phyloP scores from a whole-genome alignment of 345 rosid species.

The Schrenkiella parvula region DNA sequence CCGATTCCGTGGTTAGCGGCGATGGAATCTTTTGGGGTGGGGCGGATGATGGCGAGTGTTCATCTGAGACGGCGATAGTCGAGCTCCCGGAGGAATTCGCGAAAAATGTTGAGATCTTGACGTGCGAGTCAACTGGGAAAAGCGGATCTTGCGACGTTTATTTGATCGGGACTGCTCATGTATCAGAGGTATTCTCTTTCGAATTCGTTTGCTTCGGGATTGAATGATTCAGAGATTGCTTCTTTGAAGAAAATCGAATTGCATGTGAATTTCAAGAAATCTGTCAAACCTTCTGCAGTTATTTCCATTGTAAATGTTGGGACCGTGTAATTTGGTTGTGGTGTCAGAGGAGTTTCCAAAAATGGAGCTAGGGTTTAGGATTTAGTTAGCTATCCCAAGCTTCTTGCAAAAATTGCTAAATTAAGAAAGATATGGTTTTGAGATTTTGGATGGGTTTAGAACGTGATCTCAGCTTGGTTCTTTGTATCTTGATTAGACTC shows the following conservation, averaged over 20 bases:
- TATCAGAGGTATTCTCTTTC: constrained; percentile 60
- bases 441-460: not conserved
- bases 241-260: constrained; percentile 1
- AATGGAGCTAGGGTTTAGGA: not conserved
- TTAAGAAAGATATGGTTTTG: not conserved
- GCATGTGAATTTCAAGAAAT: not conserved
- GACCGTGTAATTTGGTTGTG: not conserved
- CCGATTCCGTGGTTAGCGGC: constrained; percentile 20
- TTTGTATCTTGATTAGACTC: not conserved
- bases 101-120: constrained; percentile 57
- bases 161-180: constrained; percentile 91
- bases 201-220: not conserved
- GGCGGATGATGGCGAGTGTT: constrained; percentile 16
- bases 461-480: not conserved
- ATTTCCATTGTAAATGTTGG: not conserved
- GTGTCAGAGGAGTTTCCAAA: not conserved
- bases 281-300: not conserved
- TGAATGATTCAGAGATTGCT: constrained; percentile 6
- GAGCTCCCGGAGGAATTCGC: constrained; percentile 73
- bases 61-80: constrained; percentile 32
- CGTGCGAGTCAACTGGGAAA: constrained; percentile 68
- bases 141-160: constrained; percentile 82
- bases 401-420: not conserved
- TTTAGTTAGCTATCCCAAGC: not conserved
- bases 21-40: not conserved